Base-by-base conservation (phyloP, 1,284 basidiomycete genomes). In the Fomitopsis palustris region DNA sequence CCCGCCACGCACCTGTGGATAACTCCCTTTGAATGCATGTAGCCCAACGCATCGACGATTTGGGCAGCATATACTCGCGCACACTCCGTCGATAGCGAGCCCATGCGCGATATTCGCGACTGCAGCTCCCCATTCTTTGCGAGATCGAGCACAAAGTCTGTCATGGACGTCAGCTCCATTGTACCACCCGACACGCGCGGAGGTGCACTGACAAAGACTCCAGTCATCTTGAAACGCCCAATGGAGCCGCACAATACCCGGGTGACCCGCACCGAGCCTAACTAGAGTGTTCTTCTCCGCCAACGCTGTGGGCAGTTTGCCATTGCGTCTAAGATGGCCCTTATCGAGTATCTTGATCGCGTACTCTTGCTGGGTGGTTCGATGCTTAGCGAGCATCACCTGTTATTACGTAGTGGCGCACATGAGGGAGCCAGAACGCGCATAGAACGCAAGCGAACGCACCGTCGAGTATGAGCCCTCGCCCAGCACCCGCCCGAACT, bases 51-150 rank as follows among this genome's bases (percentile, higher is more conserved):
- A 67, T 95, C 93, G 45, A 95, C 81, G 41, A 97, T 81, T 69
- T 96, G 93, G 0, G 95, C 95, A 2, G 89, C 80, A 71, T 96
- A 97, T 72, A 92, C 92, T 37, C 87, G 81, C 0, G 91, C 81
- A 59, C 90, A 94, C 4, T 75, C 68, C 17, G 89, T 71, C 17
- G 92, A 93, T 37, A 98, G 77, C 0, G 95, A 97, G 9, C 95
- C 96, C 60, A 90, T 75, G 39, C 83, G 80, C 16, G 87, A 87
- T 69, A 97, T 90, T 60, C 87, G 80, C 0, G 85, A 82, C 61
- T 96, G 87, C 66, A 98, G 81, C 71, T 97, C 95, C 38, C 95
- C 95, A 70, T 96, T 95, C n/a, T 81, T 79, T 0, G 92, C 93
- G 16, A 95, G 80, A 72, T 97, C 95, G 61, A 97, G 80, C 0